These are phyloP conservation scores for Eutrema yunnanense DNA, from an alignment of 345 rosid species.

Conservation along the genomic window DNA sequence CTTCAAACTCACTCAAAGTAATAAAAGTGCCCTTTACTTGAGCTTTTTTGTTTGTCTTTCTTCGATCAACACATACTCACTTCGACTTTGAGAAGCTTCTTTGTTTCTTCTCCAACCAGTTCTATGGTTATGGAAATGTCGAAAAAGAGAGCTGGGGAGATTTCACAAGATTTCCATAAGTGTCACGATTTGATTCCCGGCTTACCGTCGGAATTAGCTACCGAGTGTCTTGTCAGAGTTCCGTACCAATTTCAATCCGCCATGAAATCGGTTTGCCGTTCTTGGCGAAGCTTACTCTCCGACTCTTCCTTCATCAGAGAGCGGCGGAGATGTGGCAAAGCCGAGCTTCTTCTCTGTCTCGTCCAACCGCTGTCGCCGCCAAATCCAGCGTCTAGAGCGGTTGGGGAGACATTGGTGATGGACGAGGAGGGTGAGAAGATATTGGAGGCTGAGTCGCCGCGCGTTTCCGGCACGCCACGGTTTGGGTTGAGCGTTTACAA, in stretches of 20 bases:
- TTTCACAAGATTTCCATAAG: neutral
- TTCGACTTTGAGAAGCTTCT: neutral
- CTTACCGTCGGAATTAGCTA: constrained; percentile 42
- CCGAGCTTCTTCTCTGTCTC: constrained; percentile 47
- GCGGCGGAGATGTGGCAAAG: constrained; percentile 28
- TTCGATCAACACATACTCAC: neutral
- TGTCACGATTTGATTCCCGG: constrained; percentile 41
- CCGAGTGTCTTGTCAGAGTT: constrained; percentile 46
- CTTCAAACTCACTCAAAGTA: constrained; percentile 12
- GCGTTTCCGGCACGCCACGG: constrained; percentile 26
- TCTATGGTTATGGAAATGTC: neutral
- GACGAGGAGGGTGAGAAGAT: neutral
- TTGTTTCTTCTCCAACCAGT: neutral
- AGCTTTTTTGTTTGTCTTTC: neutral
- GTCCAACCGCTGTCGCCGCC: constrained; percentile 36
- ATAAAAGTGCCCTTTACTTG: neutral
- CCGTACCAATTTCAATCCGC: constrained; percentile 39
- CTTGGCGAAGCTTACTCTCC: constrained; percentile 38
- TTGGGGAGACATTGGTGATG: neutral
- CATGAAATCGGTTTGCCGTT: constrained; percentile 42
- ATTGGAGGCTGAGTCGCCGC: neutral
- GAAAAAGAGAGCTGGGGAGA: neutral
- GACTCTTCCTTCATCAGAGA: constrained; percentile 31
- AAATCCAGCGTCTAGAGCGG: neutral
- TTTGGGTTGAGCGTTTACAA: constrained; percentile 43